Evolutionary conservation across 352 stramenopile genomes (phyloP), one percentile per base, ranked within the genome.

Genomic region (Globisporangium barbulae): DNA sequence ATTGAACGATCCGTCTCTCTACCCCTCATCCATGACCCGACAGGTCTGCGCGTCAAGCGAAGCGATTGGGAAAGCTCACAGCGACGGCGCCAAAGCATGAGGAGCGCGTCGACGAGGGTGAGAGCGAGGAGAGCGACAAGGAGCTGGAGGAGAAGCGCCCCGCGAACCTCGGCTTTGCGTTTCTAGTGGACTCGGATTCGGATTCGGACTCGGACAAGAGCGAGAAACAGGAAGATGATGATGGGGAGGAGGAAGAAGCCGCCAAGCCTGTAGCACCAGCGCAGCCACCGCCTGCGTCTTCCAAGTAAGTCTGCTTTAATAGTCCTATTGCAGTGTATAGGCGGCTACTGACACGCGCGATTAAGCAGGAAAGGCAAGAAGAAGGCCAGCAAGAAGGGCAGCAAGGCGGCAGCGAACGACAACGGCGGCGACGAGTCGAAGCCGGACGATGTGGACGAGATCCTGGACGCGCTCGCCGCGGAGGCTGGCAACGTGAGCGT

Each of bases 11-110:
- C 22, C n/a, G 3, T 41, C 8, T 25, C 7, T 37, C 13, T 54
- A 5, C n/a, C 22, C 19, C 5, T 41, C 13, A 22, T n/a, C 10
- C 17, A 15, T 33, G 2, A 21, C 19, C 33, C 47, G 37, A 37
- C 37, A 95, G 86, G 86, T 95, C 86, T 62, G 82, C 81, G 15
- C 81, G 86, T 54, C 86, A 95, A 75, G 83, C 80, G 8, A 91
- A 92, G 54, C 79, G 86, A 25, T 42, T 87, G 44, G 69, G 70
- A 30, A 82, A 78, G 64, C 70, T 89, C 33, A 71, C 77, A 13
- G 73, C 73, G 44, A 74, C 81, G 66, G 71, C 75, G 28, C 71
- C 74, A 49, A 74, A 87, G 69, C 53, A 59, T 19, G 57, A 59
- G 12, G 49, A 65, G 7, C 50, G 59, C 9, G 47, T 21, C 15